Evolutionary conservation across 2,329 filamentous ascomycete genomes (phyloP).

Genomic region (Ciborinia camelliae): DNA sequence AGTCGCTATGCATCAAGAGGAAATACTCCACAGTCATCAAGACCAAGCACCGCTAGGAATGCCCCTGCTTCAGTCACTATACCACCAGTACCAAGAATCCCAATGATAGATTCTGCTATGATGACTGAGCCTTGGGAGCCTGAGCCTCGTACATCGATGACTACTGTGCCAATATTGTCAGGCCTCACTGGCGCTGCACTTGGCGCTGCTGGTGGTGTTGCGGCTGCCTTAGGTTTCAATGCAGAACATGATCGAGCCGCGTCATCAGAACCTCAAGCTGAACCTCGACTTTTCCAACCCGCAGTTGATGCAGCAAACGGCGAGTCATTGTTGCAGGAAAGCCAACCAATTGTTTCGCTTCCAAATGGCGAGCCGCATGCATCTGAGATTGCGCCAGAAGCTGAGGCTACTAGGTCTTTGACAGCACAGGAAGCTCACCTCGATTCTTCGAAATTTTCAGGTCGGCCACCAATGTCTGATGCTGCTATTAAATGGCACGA

Average conservation of each 20-base stretch:
- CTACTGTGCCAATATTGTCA: slow-evolving; percentile 26
- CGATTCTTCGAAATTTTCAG: slow-evolving; percentile 27
- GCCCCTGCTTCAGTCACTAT: slow-evolving; percentile 44
- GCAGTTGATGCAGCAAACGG: neutral
- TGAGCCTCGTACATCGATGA: slow-evolving; percentile 25
- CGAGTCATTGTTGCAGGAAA: neutral
- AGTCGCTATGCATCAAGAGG: slow-evolving; percentile 45
- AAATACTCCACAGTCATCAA: slow-evolving; percentile 45
- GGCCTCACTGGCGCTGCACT: slow-evolving; percentile 6
- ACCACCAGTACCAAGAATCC: slow-evolving; percentile 48
- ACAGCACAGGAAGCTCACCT: slow-evolving; percentile 23
- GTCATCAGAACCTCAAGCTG: neutral
- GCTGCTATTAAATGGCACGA: slow-evolving; percentile 36
- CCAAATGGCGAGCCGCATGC: neutral
- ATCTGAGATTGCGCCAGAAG: slow-evolving; percentile 25
- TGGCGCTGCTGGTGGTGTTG: neutral
- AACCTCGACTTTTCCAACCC: neutral
- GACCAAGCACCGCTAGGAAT: slow-evolving; percentile 36
- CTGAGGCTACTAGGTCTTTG: slow-evolving; percentile 21
- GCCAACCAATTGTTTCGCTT: neutral
- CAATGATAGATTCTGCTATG: slow-evolving; percentile 57
- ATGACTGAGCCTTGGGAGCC: slow-evolving; percentile 59
- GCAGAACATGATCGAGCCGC: neutral
- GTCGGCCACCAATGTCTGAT: slow-evolving; percentile 29
- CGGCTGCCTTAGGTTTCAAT: neutral